A percentile compares a stretch with the other conserved stretches of the same genome.
Evolutionary conservation across 192 early-diverging fungal species (phyloP).

Genomic region (Backusella luteola): DNA sequence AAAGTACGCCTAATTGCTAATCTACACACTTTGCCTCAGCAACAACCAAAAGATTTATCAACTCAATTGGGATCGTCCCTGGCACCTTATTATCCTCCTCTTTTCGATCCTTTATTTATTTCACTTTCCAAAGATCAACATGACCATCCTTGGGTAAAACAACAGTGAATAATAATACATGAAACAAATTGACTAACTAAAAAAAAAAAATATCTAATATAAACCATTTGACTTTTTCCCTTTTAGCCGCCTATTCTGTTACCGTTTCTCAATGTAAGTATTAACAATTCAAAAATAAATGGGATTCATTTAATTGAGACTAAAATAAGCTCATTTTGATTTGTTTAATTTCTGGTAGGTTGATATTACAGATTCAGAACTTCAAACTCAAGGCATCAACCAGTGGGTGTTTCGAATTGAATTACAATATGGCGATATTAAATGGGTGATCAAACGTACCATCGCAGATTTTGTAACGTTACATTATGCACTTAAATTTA

Average conservation of each 20-base stretch:
- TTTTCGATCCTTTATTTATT: conserved; percentile 27
- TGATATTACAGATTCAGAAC: conserved; percentile 31
- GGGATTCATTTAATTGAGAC: background rate
- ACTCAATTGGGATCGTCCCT: conserved; percentile 1
- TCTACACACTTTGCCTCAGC: conserved; percentile 3
- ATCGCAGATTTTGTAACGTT: conserved; percentile 66
- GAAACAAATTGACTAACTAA: background rate
- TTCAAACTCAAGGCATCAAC: conserved; percentile 20
- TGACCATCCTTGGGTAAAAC: conserved; percentile 16
- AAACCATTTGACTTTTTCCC: background rate
- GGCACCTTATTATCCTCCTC: conserved; percentile 25
- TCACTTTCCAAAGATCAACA: conserved; percentile 22
- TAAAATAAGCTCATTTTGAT: background rate
- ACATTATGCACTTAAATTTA: conserved; percentile 59
- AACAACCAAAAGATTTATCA: background rate
- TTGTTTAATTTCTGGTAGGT: conserved; percentile 8
- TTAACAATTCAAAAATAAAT: background rate
- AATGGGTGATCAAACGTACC: conserved; percentile 71
- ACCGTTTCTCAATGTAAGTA: conserved; percentile 13
- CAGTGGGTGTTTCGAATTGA: conserved; percentile 40
- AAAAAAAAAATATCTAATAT: background rate
- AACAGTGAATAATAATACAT: background rate
- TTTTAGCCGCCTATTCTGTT: conserved; percentile 25
- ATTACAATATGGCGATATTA: conserved; percentile 69
- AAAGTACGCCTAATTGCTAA: conserved; percentile 22